phyloP scores from a whole-genome alignment of 768 basidiomycete genomes.

The Epithele typhae region DNA sequence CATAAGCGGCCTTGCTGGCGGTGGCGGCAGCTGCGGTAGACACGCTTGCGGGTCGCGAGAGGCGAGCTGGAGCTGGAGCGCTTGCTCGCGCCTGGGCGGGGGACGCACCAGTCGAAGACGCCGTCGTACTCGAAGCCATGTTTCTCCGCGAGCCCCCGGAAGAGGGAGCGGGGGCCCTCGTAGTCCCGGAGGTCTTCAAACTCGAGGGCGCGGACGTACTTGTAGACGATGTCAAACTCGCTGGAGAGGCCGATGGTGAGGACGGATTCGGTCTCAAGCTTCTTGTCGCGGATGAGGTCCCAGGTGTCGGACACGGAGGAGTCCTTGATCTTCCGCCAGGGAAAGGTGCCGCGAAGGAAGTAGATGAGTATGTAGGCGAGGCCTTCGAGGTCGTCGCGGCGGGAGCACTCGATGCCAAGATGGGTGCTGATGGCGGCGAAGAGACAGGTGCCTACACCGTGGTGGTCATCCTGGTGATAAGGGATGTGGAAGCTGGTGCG shows the following conservation, averaged over 20 bases:
- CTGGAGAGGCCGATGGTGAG: slow-evolving; percentile 74
- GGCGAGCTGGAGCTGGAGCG: neutral
- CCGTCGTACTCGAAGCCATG: slow-evolving; percentile 25
- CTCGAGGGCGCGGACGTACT: slow-evolving; percentile 74
- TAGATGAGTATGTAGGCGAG: slow-evolving; percentile 83
- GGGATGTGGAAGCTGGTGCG: slow-evolving; percentile 64
- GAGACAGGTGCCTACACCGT: slow-evolving; percentile 75
- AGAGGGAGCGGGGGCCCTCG: slow-evolving; percentile 71
- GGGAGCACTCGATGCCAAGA: slow-evolving; percentile 69
- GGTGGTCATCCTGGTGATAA: slow-evolving; percentile 68
- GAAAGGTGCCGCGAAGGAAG: slow-evolving; percentile 71
- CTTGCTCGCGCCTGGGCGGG: slow-evolving; percentile 16
- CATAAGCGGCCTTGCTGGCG: slow-evolving; percentile 7
- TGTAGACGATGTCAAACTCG: slow-evolving; percentile 77
- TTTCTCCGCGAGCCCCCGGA: slow-evolving; percentile 41
- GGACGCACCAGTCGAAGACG: slow-evolving; percentile 26
- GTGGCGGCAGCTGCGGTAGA: slow-evolving; percentile 16
- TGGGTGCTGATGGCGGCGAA: slow-evolving; percentile 76
- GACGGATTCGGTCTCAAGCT: slow-evolving; percentile 58
- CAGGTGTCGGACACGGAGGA: slow-evolving; percentile 63
- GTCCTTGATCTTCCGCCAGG: slow-evolving; percentile 73
- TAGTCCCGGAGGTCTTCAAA: slow-evolving; percentile 92
- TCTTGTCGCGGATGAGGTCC: slow-evolving; percentile 73
- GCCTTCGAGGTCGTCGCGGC: slow-evolving; percentile 76
- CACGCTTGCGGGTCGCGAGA: slow-evolving; percentile 17